Evolutionary conservation across 495 filamentous ascomycete genomes (phyloP), one percentile per base, ranked within the genome.

Genomic region (Penicillium diatomitis): DNA sequence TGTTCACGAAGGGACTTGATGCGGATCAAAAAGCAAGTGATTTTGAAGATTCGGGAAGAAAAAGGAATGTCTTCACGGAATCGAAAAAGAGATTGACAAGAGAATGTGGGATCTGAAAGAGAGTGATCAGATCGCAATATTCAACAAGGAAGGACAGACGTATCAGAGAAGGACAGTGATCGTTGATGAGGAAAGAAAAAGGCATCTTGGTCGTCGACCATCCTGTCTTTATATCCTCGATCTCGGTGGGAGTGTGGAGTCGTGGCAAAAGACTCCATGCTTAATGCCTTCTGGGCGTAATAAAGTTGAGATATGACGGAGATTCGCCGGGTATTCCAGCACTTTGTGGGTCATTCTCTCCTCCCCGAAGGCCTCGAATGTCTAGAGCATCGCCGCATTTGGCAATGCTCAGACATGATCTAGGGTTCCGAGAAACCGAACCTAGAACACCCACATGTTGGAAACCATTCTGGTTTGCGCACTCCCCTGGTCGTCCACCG

Each of bases 101-200:
- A 52, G 50, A 52, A 40, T 43, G 50, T 5, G n/a, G 11, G 45
- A 52, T 48, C 50, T 47, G 50, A 52, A 52, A 52, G 44, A 52
- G 50, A 52, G 38, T 47, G 50, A 52, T 52, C 50, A 47, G 50
- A 52, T 47, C 45, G 32, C 11, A 43, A 35, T 4, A 33, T 47
- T 32, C 40, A 37, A 56, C 32, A 52, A 38, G 10, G 37, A 55
- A 47, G 30, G 50, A 52, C 12, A 41, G 44, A 38, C 37, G 9
- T 11, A 9, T 41, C 37, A 35, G 20, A 1, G 31, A 52, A 47
- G 8, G 50, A 48, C 39, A 47, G 50, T 52, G 39, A 9, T 44
- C 28, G 4, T 47, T 47, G 46, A 47, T n/a, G 39, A 31, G 36
- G 43, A 29, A 28, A 48, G 44, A n/a, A 30, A 52, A 32, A 7